A percentile compares a stretch with the other conserved stretches of the same genome.
These are phyloP conservation scores for Neurospora sp. DNA, from an alignment of 495 filamentous ascomycete species.

Conservation along the genomic window DNA sequence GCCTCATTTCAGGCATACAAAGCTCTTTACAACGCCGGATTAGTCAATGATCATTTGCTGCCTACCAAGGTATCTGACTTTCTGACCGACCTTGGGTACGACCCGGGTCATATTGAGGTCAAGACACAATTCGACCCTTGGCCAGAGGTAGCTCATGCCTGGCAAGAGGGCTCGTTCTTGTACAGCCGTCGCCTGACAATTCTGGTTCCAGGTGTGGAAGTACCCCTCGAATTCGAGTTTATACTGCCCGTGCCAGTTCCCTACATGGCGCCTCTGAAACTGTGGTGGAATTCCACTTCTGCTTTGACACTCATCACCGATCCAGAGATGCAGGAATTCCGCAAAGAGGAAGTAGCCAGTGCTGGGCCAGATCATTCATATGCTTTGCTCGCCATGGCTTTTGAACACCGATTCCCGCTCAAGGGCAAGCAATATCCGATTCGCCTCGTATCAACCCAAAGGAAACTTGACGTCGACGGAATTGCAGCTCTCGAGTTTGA, in stretches of 20 bases:
- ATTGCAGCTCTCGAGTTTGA: constrained; percentile 6
- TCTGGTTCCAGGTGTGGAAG: constrained; percentile 19
- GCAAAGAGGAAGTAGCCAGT: constrained; percentile 6
- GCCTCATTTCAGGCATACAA: constrained; percentile 76
- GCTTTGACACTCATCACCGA: constrained; percentile 31
- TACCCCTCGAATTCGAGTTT: constrained; percentile 31
- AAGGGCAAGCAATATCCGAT: constrained; percentile 32
- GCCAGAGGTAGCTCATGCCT: constrained; percentile 46
- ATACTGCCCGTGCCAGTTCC: constrained; percentile 37
- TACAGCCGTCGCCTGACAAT: constrained; percentile 22
- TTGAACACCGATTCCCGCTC: constrained; percentile 26
- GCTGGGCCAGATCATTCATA: constrained; percentile 32
- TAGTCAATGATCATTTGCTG: constrained; percentile 73
- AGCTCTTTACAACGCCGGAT: constrained; percentile 54
- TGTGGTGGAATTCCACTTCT: constrained; percentile 41
- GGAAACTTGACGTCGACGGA: constrained; percentile 7
- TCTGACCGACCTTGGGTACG: constrained; percentile 29
- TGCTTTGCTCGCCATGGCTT: constrained; percentile 40
- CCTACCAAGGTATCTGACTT: constrained; percentile 40
- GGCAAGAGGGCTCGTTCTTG: constrained; percentile 25
- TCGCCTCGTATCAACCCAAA: constrained; percentile 13
- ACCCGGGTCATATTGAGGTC: constrained; percentile 41
- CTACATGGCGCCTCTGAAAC: constrained; percentile 27
- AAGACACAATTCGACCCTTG: constrained; percentile 55
- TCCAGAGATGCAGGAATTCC: constrained; percentile 9